A percentile compares a stretch with the other conserved stretches of the same genome.
Conservation (phyloP, 441 rosid species). For the Cnidoscolus chayamansa region DNA sequence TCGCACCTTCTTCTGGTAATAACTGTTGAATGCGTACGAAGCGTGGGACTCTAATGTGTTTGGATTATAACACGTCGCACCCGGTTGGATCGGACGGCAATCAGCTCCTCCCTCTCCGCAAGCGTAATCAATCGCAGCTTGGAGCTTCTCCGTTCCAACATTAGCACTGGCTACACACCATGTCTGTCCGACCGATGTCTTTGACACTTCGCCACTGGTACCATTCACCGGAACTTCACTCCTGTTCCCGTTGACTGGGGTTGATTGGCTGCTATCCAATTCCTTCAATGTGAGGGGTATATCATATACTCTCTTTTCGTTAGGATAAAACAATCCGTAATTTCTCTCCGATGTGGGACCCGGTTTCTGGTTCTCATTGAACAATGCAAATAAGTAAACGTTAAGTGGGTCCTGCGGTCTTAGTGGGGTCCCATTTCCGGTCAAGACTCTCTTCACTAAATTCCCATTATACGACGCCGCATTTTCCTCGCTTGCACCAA, state of each 20-base stretch:
- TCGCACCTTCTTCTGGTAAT: conserved; percentile 70
- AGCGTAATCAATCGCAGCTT: conserved; percentile 66
- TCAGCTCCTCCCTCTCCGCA: conserved; percentile 90
- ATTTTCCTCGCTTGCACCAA: conserved; percentile 59
- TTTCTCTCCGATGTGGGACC: conserved; percentile 83
- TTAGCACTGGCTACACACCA: conserved; percentile 84
- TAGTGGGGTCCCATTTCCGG: conserved; percentile 80
- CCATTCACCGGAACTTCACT: conserved; percentile 42
- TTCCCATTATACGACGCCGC: conserved; percentile 89
- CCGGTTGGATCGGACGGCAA: conserved; percentile 67
- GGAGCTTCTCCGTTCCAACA: conserved; percentile 54
- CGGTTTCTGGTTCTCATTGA: conserved; percentile 69
- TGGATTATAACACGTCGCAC: conserved; percentile 62
- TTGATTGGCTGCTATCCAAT: conserved; percentile 29
- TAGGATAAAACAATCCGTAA: conserved; percentile 81
- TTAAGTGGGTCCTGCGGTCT: conserved; percentile 65
- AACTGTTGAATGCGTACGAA: conserved; percentile 88
- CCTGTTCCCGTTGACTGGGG: conserved; percentile 33
- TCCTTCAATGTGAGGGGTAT: conserved; percentile 52
- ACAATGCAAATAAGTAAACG: conserved; percentile 76
- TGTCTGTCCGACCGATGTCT: conserved; percentile 42
- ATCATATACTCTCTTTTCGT: conserved; percentile 59
- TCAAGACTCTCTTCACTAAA: conserved; percentile 59
- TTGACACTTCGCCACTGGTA: conserved; percentile 34
- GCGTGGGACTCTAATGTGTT: conserved; percentile 80